Base-by-base conservation (phyloP, 495 filamentous ascomycete species). In the Penicillium bovifimosum region DNA sequence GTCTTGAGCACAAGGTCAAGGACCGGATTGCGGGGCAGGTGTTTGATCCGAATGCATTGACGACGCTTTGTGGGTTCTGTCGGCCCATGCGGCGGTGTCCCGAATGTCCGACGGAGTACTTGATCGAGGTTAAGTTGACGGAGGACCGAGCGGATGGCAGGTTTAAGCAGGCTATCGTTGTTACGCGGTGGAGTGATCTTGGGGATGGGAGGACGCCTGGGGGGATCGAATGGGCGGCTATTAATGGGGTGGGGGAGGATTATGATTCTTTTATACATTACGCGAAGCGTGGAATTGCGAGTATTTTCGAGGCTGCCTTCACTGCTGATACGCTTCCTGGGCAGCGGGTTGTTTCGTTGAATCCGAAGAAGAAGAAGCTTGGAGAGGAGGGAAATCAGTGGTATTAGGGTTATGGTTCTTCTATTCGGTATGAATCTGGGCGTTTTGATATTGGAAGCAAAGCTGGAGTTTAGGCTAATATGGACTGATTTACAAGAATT, bases 101-200 rank as follows among this genome's bases (percentile, higher is more conserved):
- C 3, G 75, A 80, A 46, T 84, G 81, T 68, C 79, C 81, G 8
- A 74, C 76, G 0, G 81, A 84, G 59, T 84, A 84, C 53, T 65
- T 83, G 24, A 66, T 82, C 48, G 80, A 84, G 58, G 54, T 82
- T 9, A 79, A 77, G 31, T 61, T 82, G 36, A 63, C 72, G 2
- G 80, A 83, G 59, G 78, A 84, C 53, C 66, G 56, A 32, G 53
- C 50, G 13, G 54, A 46, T 7, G 50, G 44, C 5, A 35, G 60
- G 16, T 84, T 84, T 65, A 79, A 72, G 54, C 80, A 82, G 51
- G 75, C 76, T 7, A 74, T 84, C 46, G 68, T 77, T n/a, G 77
- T 84, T 13, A 84, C 79, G 14, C 62, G 79, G 18, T 84, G 81
- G 81, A 74, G 67, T 52, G 81, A 84, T 63, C 60, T 84, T 29